Conservation (phyloP, 208 protist species). For the Trypanosoma scelopori region DNA sequence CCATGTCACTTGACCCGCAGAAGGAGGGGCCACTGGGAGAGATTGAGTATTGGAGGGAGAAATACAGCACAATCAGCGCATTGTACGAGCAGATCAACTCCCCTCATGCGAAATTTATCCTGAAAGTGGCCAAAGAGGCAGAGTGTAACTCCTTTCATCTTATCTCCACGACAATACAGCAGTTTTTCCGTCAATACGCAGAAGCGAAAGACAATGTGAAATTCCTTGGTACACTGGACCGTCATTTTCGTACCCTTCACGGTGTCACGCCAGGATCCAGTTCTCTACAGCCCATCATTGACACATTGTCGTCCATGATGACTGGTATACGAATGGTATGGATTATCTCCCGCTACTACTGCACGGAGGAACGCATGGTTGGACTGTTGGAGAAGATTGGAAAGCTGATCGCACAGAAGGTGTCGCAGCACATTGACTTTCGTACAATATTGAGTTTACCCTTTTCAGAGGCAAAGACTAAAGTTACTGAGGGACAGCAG, state of each 20-base stretch:
- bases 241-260: slow-evolving; percentile 97
- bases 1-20: slow-evolving; percentile 89
- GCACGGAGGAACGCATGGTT: slow-evolving; percentile 98
- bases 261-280: slow-evolving; percentile 68
- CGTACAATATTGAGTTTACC: slow-evolving; percentile 83
- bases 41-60: slow-evolving; percentile 97
- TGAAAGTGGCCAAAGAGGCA: slow-evolving; percentile 89
- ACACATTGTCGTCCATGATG: slow-evolving; percentile 98
- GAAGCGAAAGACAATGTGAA: slow-evolving; percentile 99
- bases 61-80: slow-evolving; percentile 93
- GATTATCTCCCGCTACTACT: slow-evolving; percentile 99
- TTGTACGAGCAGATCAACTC: slow-evolving; percentile 97
- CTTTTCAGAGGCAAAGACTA: slow-evolving; percentile 66
- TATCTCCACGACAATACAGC: slow-evolving; percentile 91
- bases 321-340: slow-evolving; percentile 99
- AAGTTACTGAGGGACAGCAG: slow-evolving; percentile 91
- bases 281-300: slow-evolving; percentile 94
- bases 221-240: slow-evolving; percentile 98
- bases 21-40: slow-evolving; percentile 95
- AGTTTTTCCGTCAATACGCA: slow-evolving; percentile 95
- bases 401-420: slow-evolving; percentile 95
- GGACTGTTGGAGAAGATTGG: slow-evolving; percentile 97
- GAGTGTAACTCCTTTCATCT: slow-evolving; percentile 85
- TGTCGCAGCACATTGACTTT: slow-evolving; percentile 93
- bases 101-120: slow-evolving; percentile 91